These are phyloP conservation scores for Elsinoe ampelina DNA, from an alignment of 2,329 filamentous ascomycete species.

Conservation along the genomic window DNA sequence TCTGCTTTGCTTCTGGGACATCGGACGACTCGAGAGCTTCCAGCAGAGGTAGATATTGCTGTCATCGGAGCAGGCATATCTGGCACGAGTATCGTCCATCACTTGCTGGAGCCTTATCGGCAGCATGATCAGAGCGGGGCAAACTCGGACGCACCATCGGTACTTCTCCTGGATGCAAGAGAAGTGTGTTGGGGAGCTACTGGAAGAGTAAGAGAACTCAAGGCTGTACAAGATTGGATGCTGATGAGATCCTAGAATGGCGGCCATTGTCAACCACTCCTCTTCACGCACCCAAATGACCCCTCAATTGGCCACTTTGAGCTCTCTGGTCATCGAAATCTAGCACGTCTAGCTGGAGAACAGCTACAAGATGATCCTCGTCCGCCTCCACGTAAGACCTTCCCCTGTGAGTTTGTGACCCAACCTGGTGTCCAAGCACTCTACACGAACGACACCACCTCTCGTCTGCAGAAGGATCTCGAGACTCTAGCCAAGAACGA, in stretches of 20 bases:
- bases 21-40: constrained; percentile 55
- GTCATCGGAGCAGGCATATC: constrained; percentile 70
- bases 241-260: constrained; percentile 33
- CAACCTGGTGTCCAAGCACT: constrained; percentile 57
- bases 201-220: constrained; percentile 51
- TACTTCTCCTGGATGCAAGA: constrained; percentile 67
- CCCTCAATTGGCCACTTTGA: constrained; percentile 57
- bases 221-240: constrained; percentile 12
- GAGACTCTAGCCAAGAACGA: constrained; percentile 40
- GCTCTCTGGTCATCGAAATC: constrained; percentile 54
- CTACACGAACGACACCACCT: constrained; percentile 48
- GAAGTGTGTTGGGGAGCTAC: constrained; percentile 79
- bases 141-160: constrained; percentile 37
- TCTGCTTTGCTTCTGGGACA: constrained; percentile 57
- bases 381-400: constrained; percentile 34
- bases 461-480: constrained; percentile 44
- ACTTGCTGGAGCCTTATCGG: constrained; percentile 25
- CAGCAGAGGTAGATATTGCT: constrained; percentile 55
- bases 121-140: constrained; percentile 34
- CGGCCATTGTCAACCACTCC: constrained; percentile 62
- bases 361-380: not conserved
- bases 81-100: constrained; percentile 60
- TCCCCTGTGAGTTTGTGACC: constrained; percentile 61
- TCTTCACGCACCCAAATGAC: constrained; percentile 52
- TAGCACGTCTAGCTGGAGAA: constrained; percentile 41